Conservation (phyloP, 1,139 yeast species). For the Yamadazyma atlantica region DNA sequence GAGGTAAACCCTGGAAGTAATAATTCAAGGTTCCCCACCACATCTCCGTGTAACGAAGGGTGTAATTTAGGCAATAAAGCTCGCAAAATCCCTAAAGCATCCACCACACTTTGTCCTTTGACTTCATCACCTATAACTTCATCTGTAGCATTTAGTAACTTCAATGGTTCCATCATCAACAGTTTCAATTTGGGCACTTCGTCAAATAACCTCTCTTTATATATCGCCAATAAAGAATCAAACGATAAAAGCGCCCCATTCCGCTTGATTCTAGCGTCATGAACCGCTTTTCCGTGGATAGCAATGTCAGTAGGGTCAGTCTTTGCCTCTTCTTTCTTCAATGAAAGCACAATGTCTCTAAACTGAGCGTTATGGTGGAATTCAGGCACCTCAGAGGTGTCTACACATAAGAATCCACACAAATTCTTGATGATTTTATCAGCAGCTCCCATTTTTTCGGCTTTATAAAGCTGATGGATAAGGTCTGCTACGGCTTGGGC, state of each 20-base stretch:
- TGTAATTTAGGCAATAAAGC: constrained; percentile 70
- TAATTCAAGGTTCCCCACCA: constrained; percentile 47
- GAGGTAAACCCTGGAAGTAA: constrained; percentile 68
- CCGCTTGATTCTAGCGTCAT: constrained; percentile 76
- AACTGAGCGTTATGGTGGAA: constrained; percentile 65
- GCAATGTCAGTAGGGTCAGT: constrained; percentile 68
- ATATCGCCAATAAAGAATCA: constrained; percentile 51
- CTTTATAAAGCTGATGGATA: constrained; percentile 53
- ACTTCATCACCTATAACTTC: constrained; percentile 44
- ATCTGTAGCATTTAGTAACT: constrained; percentile 25
- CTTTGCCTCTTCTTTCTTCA: constrained; percentile 76
- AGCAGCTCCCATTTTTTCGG: constrained; percentile 68
- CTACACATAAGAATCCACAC: constrained; percentile 93
- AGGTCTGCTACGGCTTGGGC: constrained; percentile 69
- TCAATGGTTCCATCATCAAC: constrained; percentile 68
- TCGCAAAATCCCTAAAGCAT: constrained; percentile 79
- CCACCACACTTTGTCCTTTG: constrained; percentile 80
- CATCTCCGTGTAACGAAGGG: constrained; percentile 44
- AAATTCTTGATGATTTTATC: constrained; percentile 88
- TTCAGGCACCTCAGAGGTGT: constrained; percentile 94
- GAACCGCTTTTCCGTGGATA: constrained; percentile 61
- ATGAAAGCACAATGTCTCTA: constrained; percentile 63
- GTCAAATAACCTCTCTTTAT: constrained; percentile 54
- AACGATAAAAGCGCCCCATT: constrained; percentile 79
- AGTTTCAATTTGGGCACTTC: constrained; percentile 68